These are phyloP conservation scores for Leishmania guyanensis DNA, from an alignment of 208 protist species.

Conservation along the genomic window DNA sequence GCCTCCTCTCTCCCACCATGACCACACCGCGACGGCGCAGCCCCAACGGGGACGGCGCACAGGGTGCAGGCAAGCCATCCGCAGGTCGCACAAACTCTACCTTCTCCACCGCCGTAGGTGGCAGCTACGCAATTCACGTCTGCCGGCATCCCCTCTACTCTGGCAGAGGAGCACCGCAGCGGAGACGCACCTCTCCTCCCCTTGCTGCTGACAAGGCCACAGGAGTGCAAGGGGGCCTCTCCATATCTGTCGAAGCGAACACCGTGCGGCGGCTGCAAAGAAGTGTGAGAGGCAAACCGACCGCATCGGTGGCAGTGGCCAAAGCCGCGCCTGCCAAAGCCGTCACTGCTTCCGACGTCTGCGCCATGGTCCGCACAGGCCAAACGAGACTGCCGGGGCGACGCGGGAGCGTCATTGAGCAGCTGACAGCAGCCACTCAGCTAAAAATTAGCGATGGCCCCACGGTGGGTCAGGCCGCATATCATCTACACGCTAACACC, in stretches of 20 bases:
- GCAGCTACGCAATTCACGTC: not conserved
- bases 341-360: not conserved
- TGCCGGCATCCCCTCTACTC: conserved; percentile 28
- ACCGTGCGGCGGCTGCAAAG: conserved; percentile 19
- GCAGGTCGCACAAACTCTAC: not conserved
- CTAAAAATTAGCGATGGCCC: not conserved
- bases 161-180: conserved; percentile 1
- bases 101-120: not conserved
- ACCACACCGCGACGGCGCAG: conserved; percentile 1
- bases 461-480: not conserved
- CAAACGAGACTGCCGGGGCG: not conserved
- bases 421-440: conserved; percentile 9
- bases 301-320: not conserved
- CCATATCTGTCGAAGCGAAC: conserved; percentile 21
- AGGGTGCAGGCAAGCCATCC: not conserved
- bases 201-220: not conserved
- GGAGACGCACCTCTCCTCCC: not conserved
- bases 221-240: conserved; percentile 4
- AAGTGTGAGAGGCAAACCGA: not conserved
- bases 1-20: not conserved
- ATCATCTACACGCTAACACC: not conserved
- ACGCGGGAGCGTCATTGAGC: conserved; percentile 28
- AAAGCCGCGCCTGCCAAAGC: not conserved
- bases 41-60: not conserved
- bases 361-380: not conserved